These are phyloP conservation scores for Calophaca sinica DNA, from an alignment of 306 rosid species.

Conservation along the genomic window DNA sequence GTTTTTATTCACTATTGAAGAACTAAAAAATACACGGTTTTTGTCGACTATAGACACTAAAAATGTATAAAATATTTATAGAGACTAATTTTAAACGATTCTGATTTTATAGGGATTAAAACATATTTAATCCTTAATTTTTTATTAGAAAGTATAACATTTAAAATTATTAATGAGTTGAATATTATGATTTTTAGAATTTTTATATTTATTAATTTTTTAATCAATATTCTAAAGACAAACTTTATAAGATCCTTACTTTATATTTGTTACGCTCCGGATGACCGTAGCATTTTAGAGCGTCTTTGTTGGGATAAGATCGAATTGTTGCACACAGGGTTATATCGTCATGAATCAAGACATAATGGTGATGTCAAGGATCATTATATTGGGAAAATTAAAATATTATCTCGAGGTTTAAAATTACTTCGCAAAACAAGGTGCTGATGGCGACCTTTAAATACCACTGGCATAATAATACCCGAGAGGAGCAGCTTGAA, in stretches of 20 bases:
- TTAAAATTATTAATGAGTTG: too few relatives aligned
- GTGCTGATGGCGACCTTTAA: conserved; percentile 26
- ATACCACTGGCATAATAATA: conserved; percentile 39
- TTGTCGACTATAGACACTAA: too few relatives aligned
- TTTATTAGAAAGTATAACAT: too few relatives aligned
- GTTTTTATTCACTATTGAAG: too few relatives aligned
- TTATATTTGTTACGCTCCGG: background rate
- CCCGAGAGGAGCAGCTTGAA: background rate
- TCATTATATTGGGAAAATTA: conserved; percentile 14
- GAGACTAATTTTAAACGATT: too few relatives aligned
- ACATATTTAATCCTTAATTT: too few relatives aligned
- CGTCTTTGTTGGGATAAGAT: conserved; percentile 33
- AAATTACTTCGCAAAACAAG: conserved; percentile 13
- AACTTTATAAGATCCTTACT: background rate
- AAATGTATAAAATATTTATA: too few relatives aligned
- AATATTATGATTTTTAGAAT: too few relatives aligned
- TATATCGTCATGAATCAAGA: conserved; percentile 4
- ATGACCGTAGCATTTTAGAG: conserved; percentile 26
- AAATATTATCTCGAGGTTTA: conserved; percentile 23
- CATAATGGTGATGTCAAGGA: conserved; percentile 14
- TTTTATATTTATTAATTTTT: too few relatives aligned
- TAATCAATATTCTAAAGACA: background rate
- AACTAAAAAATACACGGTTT: too few relatives aligned
- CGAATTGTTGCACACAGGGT: conserved; percentile 31
- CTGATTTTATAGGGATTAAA: too few relatives aligned